Percentiles rank a stretch among this genome's conserved stretches.
These are phyloP conservation scores for Saitozyma podzolica DNA, from an alignment of 768 basidiomycete genomes.

Conservation along the genomic window DNA sequence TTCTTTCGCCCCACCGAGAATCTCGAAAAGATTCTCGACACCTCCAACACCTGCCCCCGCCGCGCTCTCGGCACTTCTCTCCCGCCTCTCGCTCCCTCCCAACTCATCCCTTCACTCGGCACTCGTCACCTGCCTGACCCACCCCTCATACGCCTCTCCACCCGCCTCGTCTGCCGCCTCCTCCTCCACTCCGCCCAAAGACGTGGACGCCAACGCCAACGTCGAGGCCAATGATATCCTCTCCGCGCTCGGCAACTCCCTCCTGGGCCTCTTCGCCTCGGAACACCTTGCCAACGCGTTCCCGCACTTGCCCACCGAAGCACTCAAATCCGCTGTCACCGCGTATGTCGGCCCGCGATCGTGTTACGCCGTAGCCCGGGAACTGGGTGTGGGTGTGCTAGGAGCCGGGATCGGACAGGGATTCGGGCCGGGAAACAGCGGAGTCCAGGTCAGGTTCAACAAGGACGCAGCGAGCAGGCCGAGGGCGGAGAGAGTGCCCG, in stretches of 20 bases:
- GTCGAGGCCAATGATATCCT: conserved; percentile 69
- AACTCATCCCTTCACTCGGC: conserved; percentile 26
- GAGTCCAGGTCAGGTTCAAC: conserved; percentile 14
- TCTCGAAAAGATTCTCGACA: neutral
- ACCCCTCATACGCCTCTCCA: conserved; percentile 35
- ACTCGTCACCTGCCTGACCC: conserved; percentile 43
- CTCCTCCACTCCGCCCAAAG: conserved; percentile 29
- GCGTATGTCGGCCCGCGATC: conserved; percentile 85
- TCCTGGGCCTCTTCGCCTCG: conserved; percentile 84
- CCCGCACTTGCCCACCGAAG: conserved; percentile 87
- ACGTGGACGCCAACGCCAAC: conserved; percentile 16
- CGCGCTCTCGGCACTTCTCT: conserved; percentile 44
- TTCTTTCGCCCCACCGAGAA: no score
- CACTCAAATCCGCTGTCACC: conserved; percentile 85
- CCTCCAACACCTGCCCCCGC: conserved; percentile 13
- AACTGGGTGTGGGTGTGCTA: conserved; percentile 53
- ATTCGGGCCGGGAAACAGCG: neutral
- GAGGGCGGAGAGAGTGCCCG: conserved; percentile 23
- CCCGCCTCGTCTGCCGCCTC: neutral
- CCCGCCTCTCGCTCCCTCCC: conserved; percentile 39
- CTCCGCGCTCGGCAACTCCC: conserved; percentile 74
- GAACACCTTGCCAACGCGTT: conserved; percentile 78
- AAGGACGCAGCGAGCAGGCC: conserved; percentile 5
- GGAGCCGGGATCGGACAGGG: conserved; percentile 20
- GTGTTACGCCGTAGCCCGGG: conserved; percentile 79